Percentiles rank a stretch among this genome's conserved stretches.
Conservation (phyloP, 2,329 filamentous ascomycete genomes). For the Graphiopsis chlorocephala region DNA sequence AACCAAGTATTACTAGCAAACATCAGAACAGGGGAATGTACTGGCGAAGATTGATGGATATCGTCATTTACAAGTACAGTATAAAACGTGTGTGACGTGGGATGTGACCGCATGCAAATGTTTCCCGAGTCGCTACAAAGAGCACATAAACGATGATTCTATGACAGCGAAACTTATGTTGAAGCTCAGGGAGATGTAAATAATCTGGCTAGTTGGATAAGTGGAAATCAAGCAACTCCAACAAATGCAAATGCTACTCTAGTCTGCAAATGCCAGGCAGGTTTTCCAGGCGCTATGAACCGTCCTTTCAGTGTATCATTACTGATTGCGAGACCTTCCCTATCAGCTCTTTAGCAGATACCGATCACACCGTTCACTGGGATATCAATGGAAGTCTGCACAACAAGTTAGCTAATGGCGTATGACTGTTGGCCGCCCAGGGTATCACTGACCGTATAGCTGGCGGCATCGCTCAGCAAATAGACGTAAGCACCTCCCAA, state of each 20-base stretch:
- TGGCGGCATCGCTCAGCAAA: conserved; percentile 42
- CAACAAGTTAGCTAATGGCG: conserved; percentile 50
- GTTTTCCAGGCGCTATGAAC: not conserved
- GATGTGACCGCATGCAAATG: not conserved
- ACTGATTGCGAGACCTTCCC: not conserved
- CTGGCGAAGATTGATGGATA: not conserved
- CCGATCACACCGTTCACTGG: conserved; percentile 37
- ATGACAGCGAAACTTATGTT: not conserved
- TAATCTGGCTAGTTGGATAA: not conserved
- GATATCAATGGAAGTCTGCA: conserved; percentile 53
- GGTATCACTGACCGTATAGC: conserved; percentile 46
- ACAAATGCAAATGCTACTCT: not conserved
- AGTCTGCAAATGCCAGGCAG: not conserved
- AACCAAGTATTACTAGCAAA: not conserved
- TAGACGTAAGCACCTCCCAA: conserved; percentile 49
- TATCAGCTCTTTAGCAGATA: conserved; percentile 1
- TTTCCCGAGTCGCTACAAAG: not conserved
- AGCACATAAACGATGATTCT: not conserved
- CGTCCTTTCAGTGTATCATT: not conserved
- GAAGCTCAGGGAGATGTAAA: not conserved
- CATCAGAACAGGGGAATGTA: not conserved
- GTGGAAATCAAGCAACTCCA: not conserved
- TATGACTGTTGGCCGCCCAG: conserved; percentile 40
- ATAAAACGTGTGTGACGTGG: not conserved
- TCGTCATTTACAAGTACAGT: not conserved